Conservation (phyloP, 345 rosid species). For the Schrenkiella parvula region DNA sequence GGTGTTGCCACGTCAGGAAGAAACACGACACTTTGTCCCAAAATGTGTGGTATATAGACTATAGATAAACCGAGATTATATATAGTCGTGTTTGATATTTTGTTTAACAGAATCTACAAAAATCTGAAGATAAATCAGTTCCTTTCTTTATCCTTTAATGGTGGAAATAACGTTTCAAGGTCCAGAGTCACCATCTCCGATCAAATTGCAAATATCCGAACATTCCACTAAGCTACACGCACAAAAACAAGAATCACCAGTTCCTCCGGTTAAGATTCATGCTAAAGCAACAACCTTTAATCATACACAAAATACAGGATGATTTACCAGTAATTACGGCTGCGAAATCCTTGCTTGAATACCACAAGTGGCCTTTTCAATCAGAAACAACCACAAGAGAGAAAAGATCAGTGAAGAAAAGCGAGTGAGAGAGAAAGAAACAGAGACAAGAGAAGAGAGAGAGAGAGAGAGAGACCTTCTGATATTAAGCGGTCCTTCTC, state of each 20-base stretch:
- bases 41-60: neutral
- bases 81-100: neutral
- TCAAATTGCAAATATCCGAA: constrained; percentile 83
- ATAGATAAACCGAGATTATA: neutral
- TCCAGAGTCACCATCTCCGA: constrained; percentile 71
- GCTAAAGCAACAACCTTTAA: neutral
- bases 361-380: constrained; percentile 67
- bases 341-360: constrained; percentile 86
- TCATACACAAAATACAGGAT: neutral
- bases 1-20: neutral
- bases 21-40: neutral
- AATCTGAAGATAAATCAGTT: neutral
- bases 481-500: constrained; percentile 82
- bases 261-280: neutral
- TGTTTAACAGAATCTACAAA: neutral
- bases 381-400: neutral
- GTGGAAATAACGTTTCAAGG: constrained; percentile 37
- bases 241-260: neutral
- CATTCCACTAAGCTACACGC: constrained; percentile 84
- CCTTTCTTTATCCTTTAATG: neutral
- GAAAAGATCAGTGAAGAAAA: neutral
- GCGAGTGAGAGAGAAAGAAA: neutral
- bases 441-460: neutral
- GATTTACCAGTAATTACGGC: constrained; percentile 74
- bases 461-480: constrained; percentile 41